phyloP scores from a whole-genome alignment of 305 asterid species.

The Caryopteris hybrid region DNA sequence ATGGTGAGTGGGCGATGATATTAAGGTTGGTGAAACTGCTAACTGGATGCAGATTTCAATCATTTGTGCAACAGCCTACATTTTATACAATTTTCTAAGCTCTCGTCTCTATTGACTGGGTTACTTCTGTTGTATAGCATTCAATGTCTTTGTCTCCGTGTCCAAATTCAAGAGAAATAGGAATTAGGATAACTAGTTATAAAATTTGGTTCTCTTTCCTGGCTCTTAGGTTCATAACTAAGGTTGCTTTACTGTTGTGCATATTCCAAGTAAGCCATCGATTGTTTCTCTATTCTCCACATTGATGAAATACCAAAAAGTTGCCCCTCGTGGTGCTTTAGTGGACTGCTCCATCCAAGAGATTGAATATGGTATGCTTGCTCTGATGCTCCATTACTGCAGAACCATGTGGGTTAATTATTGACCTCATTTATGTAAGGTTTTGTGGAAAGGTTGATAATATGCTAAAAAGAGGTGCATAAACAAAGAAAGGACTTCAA shows the following conservation, averaged over 20 bases:
- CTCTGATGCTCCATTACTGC: neutral
- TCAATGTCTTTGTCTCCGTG: neutral
- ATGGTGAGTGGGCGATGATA: conserved; percentile 28
- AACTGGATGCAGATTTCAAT: conserved; percentile 26
- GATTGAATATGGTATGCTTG: conserved; percentile 7
- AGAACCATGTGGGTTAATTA: neutral
- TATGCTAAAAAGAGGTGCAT: neutral
- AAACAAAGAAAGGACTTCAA: neutral
- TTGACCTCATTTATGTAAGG: neutral
- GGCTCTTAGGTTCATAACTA: neutral
- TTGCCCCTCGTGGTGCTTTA: neutral
- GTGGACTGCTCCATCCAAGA: neutral
- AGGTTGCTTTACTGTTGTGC: neutral
- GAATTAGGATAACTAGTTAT: conserved; percentile 4
- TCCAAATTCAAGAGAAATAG: conserved; percentile 8
- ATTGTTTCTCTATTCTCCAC: neutral
- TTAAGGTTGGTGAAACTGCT: conserved; percentile 37
- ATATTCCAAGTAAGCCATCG: neutral
- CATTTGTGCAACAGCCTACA: conserved; percentile 23
- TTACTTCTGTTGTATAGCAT: conserved; percentile 13
- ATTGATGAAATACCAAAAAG: neutral
- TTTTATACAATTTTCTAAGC: conserved; percentile 13
- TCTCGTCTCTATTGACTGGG: conserved; percentile 15
- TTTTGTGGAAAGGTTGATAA: neutral
- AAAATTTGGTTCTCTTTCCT: neutral